Percentiles rank a stretch among this genome's conserved stretches.
phyloP scores from a whole-genome alignment of 805 yeast genomes.

The Myxozyma udenii region DNA sequence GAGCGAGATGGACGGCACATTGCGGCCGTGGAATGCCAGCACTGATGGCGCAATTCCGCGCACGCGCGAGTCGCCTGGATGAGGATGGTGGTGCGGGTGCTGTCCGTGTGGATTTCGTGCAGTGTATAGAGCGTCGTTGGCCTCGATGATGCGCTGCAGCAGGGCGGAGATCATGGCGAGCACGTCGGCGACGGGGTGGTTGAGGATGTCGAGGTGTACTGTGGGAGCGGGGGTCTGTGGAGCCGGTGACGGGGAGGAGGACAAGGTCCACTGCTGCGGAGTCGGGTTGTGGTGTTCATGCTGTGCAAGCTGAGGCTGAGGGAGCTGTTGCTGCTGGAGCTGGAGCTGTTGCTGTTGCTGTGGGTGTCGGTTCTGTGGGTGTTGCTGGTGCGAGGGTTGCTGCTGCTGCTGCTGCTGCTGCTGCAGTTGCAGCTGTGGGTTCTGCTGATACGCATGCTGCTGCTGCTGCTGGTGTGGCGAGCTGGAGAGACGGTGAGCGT shows the following conservation, averaged over 20 bases:
- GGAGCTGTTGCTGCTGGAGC: constrained; percentile 14
- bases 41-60: constrained; percentile 36
- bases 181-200: constrained; percentile 76
- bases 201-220: constrained; percentile 63
- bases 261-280: background rate
- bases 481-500: too few species aligned
- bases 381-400: background rate
- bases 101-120: constrained; percentile 28
- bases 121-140: constrained; percentile 80
- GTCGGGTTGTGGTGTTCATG: background rate
- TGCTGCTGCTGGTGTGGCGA: too few species aligned
- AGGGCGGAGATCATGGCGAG: constrained; percentile 81
- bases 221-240: background rate
- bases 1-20: constrained; percentile 90
- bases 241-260: background rate
- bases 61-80: constrained; percentile 11
- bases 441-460: background rate
- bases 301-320: background rate
- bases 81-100: constrained; percentile 23
- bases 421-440: background rate
- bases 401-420: background rate
- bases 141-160: constrained; percentile 80
- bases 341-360: constrained; percentile 6
- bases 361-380: constrained; percentile 1
- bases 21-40: constrained; percentile 90